Conservation (phyloP, 1,284 basidiomycete species). For the Apiotrichum domesticum region DNA sequence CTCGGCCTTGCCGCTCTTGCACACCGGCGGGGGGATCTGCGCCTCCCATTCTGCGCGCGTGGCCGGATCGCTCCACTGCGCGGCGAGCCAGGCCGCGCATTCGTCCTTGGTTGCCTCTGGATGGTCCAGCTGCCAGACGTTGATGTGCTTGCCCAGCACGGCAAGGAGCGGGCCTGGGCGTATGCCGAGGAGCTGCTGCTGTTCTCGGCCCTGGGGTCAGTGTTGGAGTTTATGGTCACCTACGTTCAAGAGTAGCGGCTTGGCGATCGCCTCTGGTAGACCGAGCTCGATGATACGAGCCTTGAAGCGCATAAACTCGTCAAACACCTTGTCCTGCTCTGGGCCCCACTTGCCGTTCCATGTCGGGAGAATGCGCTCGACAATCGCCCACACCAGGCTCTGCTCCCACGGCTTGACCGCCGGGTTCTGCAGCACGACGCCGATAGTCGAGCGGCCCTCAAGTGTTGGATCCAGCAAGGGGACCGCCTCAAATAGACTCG, state of each 20-base stretch:
- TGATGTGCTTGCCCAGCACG: slow-evolving; percentile 57
- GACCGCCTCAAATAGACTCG: slow-evolving; percentile 60
- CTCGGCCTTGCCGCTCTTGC: slow-evolving; percentile 9
- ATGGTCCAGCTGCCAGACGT: slow-evolving; percentile 76
- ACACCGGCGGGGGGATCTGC: slow-evolving; percentile 3
- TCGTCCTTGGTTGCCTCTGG: slow-evolving; percentile 61
- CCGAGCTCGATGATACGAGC: slow-evolving; percentile 58
- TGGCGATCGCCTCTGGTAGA: slow-evolving; percentile 59
- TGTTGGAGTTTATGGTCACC: not conserved
- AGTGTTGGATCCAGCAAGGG: slow-evolving; percentile 53
- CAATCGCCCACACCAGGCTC: slow-evolving; percentile 66
- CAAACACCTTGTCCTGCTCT: slow-evolving; percentile 52
- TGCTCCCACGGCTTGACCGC: slow-evolving; percentile 54
- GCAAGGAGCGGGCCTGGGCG: slow-evolving; percentile 66
- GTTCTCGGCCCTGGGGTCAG: slow-evolving; percentile 61
- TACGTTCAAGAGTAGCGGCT: slow-evolving; percentile 62
- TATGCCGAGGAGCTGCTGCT: slow-evolving; percentile 55
- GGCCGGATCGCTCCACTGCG: slow-evolving; percentile 28
- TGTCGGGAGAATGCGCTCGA: slow-evolving; percentile 60
- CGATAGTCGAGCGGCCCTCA: slow-evolving; percentile 43
- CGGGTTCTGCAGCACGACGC: slow-evolving; percentile 27
- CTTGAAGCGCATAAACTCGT: slow-evolving; percentile 62
- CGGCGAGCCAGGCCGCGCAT: slow-evolving; percentile 61
- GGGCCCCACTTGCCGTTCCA: slow-evolving; percentile 53
- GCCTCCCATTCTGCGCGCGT: slow-evolving; percentile 12